phyloP scores from a whole-genome alignment of 164 flowering plant genomes.

The Cinnamomum micranthum region DNA sequence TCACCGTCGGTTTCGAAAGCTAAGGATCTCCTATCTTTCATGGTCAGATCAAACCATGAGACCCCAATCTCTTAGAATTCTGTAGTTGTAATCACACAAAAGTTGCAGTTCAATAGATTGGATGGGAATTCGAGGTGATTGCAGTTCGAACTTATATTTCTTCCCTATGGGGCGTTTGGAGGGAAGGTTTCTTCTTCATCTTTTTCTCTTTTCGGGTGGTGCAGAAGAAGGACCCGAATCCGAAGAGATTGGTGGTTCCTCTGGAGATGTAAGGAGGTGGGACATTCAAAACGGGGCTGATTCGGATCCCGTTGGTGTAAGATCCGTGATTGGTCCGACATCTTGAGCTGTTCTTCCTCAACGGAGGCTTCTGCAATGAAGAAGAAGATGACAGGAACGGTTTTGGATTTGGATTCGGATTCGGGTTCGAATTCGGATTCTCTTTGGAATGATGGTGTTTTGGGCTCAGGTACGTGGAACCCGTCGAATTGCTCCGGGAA shows the following conservation, averaged over 20 bases:
- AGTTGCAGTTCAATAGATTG: too few species aligned
- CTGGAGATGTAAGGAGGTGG: conserved; percentile 63
- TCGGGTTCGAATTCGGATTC: neutral
- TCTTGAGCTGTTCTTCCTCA: conserved; percentile 20
- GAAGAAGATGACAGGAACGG: conserved; percentile 3
- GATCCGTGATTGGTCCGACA: conserved; percentile 16
- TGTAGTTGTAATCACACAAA: too few species aligned
- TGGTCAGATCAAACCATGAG: too few species aligned
- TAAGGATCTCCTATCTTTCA: neutral
- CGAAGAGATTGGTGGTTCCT: conserved; percentile 48
- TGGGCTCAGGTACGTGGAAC: conserved; percentile 40
- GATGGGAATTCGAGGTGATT: too few species aligned
- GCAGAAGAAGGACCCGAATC: conserved; percentile 56
- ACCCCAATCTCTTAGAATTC: too few species aligned
- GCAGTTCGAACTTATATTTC: too few species aligned
- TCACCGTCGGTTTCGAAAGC: neutral
- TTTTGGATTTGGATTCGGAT: conserved; percentile 15
- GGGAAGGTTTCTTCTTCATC: conserved; percentile 42
- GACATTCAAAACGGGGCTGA: conserved; percentile 64
- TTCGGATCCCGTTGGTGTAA: conserved; percentile 39
- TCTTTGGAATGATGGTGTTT: neutral
- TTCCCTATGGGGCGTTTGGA: too few species aligned
- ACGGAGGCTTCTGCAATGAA: conserved; percentile 32
- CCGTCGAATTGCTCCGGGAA: conserved; percentile 79
- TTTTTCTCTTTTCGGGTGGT: conserved; percentile 51